Conservation (phyloP, 495 filamentous ascomycete species). For the Lophiostoma macrostomum region DNA sequence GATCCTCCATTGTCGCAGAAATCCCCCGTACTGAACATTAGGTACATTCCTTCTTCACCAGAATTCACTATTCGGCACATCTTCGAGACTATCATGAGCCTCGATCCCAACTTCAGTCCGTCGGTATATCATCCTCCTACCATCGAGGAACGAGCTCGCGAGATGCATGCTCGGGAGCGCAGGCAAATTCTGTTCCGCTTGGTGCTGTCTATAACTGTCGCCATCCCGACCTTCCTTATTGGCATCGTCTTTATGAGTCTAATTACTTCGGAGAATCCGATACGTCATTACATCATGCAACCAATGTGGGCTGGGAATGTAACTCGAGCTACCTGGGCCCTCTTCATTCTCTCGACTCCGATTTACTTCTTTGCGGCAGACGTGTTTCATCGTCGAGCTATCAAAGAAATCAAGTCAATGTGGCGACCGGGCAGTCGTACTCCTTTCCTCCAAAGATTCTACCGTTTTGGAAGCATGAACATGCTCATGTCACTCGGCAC, state of each 20-base stretch:
- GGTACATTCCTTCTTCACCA: constrained; percentile 67
- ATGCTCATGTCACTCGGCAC: constrained; percentile 88
- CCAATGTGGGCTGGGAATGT: constrained; percentile 70
- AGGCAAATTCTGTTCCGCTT: constrained; percentile 51
- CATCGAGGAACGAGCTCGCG: constrained; percentile 77
- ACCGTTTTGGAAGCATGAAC: constrained; percentile 96
- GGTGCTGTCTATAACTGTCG: constrained; percentile 65
- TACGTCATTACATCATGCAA: constrained; percentile 62
- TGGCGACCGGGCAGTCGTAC: constrained; percentile 79
- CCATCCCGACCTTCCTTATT: constrained; percentile 84
- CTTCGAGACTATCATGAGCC: constrained; percentile 59
- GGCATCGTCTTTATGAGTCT: constrained; percentile 91
- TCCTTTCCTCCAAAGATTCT: constrained; percentile 74
- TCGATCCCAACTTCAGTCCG: constrained; percentile 61
- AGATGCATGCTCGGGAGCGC: constrained; percentile 44
- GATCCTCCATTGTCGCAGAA: constrained; percentile 43
- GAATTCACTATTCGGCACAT: constrained; percentile 75
- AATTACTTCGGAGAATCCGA: constrained; percentile 55
- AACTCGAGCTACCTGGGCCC: constrained; percentile 72
- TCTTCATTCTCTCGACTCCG: constrained; percentile 83
- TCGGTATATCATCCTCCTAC: constrained; percentile 76
- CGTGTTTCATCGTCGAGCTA: constrained; percentile 73
- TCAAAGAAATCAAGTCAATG: constrained; percentile 74
- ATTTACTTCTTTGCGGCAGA: constrained; percentile 89
- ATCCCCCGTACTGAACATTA: constrained; percentile 65